A percentile compares a stretch with the other conserved stretches of the same genome.
phyloP scores from a whole-genome alignment of 371 early-diverging fungal genomes.

The Apophysomyces elegans region DNA sequence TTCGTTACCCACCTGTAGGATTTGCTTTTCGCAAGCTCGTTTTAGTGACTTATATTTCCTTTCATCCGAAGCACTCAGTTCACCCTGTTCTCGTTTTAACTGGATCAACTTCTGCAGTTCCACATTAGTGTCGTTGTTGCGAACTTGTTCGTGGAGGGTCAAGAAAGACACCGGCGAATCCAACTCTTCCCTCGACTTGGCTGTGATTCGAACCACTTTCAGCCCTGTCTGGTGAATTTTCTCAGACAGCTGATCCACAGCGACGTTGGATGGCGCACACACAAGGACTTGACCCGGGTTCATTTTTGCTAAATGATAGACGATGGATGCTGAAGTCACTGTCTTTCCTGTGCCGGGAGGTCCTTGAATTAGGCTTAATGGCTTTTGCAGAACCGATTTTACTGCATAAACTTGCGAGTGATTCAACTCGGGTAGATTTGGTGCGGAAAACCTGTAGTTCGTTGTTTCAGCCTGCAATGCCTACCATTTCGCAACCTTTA shows the following conservation, averaged over 20 bases:
- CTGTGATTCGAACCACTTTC: constrained; percentile 95
- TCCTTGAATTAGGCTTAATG: constrained; percentile 96
- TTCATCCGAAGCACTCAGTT: constrained; percentile 87
- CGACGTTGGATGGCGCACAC: constrained; percentile 99
- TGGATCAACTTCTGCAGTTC: constrained; percentile 92
- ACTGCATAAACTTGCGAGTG: constrained; percentile 97
- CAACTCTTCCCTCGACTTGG: constrained; percentile 93
- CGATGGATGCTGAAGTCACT: constrained; percentile 96
- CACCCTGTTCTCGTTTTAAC: constrained; percentile 88
- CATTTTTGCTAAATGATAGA: constrained; percentile 95
- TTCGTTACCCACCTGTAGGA: constrained; percentile 61
- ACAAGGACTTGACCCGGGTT: constrained; percentile 94
- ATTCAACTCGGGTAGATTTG: constrained; percentile 95
- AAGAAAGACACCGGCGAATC: constrained; percentile 92
- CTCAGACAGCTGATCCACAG: constrained; percentile 98
- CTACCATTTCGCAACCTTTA: constrained; percentile 17
- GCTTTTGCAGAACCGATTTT: constrained; percentile 87
- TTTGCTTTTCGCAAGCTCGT: constrained; percentile 86
- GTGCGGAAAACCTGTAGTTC: constrained; percentile 75
- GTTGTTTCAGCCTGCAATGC: no score
- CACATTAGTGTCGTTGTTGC: constrained; percentile 88
- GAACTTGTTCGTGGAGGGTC: constrained; percentile 94
- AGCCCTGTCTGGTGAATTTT: constrained; percentile 96
- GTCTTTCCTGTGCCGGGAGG: constrained; percentile 99
- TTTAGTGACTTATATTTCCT: constrained; percentile 81